These are phyloP conservation scores for Conticribra weissflogii DNA, from an alignment of 108 stramenopile species.

Conservation along the genomic window DNA sequence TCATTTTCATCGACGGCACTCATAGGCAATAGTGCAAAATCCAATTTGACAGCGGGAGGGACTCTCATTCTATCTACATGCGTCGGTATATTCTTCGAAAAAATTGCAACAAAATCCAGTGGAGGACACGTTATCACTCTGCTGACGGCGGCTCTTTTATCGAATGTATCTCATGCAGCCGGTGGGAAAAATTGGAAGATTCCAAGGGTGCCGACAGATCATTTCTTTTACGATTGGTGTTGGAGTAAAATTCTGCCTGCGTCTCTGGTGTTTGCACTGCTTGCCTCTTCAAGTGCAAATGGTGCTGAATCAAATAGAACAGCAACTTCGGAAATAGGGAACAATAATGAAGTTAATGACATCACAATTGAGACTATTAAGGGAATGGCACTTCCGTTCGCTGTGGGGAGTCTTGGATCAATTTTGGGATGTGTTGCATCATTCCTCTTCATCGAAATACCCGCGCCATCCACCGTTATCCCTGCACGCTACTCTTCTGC, in stretches of 20 bases:
- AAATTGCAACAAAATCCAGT: background rate
- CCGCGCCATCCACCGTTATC: background rate
- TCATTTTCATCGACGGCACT: background rate
- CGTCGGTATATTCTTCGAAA: constrained; percentile 15
- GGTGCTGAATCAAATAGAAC: constrained; percentile 5
- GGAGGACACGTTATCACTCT: constrained; percentile 63
- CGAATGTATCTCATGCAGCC: constrained; percentile 38
- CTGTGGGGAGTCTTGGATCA: constrained; percentile 28
- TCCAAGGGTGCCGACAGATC: constrained; percentile 46
- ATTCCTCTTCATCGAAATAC: constrained; percentile 18
- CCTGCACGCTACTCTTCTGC: background rate
- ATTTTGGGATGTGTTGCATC: constrained; percentile 35
- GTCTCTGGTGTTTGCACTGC: constrained; percentile 62
- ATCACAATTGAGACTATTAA: constrained; percentile 14
- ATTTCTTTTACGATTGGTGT: constrained; percentile 66
- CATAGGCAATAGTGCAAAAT: background rate
- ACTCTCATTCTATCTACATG: constrained; percentile 5
- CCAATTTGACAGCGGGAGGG: constrained; percentile 19
- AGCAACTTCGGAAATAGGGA: background rate
- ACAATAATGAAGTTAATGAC: background rate
- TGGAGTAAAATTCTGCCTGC: constrained; percentile 72
- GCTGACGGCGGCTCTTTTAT: constrained; percentile 51
- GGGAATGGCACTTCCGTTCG: constrained; percentile 35
- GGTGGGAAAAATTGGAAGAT: background rate
- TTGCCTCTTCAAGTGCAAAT: constrained; percentile 15